Conservation (phyloP, 768 basidiomycete genomes). For the Dictyophora rubrovolvata region DNA sequence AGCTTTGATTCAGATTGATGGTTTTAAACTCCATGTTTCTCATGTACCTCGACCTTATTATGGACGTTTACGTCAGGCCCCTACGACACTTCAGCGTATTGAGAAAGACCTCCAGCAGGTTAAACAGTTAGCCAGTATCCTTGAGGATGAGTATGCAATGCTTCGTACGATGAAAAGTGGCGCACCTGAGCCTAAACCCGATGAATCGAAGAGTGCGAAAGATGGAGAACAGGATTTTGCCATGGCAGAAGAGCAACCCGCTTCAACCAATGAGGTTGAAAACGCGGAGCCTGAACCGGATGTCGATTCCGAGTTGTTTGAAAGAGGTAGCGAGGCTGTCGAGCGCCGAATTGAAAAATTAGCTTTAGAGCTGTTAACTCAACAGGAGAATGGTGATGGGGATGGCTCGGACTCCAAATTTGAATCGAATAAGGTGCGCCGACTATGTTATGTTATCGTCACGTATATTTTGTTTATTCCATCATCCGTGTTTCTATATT, state of each 20-base stretch:
- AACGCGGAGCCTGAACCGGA: conserved; percentile 19
- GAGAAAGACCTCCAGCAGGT: conserved; percentile 72
- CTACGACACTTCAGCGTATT: conserved; percentile 72
- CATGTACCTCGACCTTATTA: conserved; percentile 71
- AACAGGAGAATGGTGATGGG: conserved; percentile 33
- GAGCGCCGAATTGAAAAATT: conserved; percentile 75
- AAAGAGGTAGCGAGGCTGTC: conserved; percentile 66
- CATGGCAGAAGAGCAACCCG: conserved; percentile 20
- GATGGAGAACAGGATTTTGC: conserved; percentile 20
- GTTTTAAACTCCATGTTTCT: conserved; percentile 86
- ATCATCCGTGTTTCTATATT: neutral
- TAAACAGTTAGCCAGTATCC: conserved; percentile 55
- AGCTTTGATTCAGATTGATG: conserved; percentile 59
- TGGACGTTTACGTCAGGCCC: conserved; percentile 69
- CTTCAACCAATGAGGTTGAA: conserved; percentile 32
- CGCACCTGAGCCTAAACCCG: conserved; percentile 7
- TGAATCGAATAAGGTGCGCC: conserved; percentile 60
- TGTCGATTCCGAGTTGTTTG: conserved; percentile 39
- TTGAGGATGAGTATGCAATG: conserved; percentile 60
- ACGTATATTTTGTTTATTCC: conserved; percentile 11
- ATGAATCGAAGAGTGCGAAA: conserved; percentile 7
- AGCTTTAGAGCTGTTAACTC: conserved; percentile 53
- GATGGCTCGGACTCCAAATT: conserved; percentile 51
- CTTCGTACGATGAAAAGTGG: conserved; percentile 35
- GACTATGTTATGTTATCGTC: conserved; percentile 8